Conservation (phyloP, 345 rosid species). For the Sisymbrium altissimum region DNA sequence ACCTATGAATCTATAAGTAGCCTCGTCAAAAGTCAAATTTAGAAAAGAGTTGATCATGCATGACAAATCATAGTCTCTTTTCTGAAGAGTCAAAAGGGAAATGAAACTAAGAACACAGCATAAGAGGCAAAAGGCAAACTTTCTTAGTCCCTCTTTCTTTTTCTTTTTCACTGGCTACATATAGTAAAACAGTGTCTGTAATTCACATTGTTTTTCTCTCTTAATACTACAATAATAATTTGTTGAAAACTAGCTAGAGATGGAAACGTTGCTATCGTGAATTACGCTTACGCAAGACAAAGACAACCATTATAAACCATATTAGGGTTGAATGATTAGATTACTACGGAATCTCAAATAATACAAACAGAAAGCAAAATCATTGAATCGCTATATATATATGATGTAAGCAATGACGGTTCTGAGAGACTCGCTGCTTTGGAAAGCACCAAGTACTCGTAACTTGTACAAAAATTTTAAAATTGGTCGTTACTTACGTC, state of each 20-base stretch:
- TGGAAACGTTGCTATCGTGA: neutral
- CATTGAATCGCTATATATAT: neutral
- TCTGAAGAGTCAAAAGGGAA: no score
- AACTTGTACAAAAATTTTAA: neutral
- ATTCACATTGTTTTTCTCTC: neutral
- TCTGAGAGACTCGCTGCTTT: neutral
- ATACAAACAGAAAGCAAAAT: neutral
- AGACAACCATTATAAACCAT: neutral
- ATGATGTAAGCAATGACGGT: slow-evolving; percentile 23
- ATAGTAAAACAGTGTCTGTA: neutral
- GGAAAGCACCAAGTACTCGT: neutral
- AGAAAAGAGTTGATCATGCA: no score
- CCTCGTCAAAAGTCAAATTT: no score
- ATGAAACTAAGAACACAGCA: no score
- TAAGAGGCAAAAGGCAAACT: no score
- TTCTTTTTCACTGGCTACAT: no score
- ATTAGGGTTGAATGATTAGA: neutral
- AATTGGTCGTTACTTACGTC: slow-evolving; percentile 9
- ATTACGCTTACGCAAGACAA: neutral
- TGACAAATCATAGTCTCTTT: no score
- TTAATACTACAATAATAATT: neutral
- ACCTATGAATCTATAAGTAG: no score
- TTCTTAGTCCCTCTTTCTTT: no score
- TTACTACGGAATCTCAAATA: neutral
- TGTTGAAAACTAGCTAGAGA: neutral